phyloP scores from a whole-genome alignment of 805 yeast species.

The Cyberlindnera suaveolens region DNA sequence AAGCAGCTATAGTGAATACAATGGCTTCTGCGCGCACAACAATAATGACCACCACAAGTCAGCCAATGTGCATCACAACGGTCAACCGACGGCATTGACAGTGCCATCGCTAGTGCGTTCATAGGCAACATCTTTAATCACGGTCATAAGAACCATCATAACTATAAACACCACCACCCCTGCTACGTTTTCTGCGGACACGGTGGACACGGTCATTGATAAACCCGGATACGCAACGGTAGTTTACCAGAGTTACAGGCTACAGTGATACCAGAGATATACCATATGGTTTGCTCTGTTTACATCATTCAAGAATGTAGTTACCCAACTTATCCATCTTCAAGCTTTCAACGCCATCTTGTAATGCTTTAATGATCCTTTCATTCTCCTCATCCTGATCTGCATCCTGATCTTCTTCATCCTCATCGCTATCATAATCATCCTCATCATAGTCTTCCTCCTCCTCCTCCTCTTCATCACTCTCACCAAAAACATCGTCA shows the following conservation, averaged over 20 bases:
- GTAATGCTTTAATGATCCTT: slow-evolving; percentile 64
- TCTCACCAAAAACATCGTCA: slow-evolving; percentile 24
- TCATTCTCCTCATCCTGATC: slow-evolving; percentile 43
- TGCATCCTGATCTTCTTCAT: slow-evolving; percentile 39
- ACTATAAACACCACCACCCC: neutral
- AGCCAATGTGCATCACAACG: too few relatives aligned
- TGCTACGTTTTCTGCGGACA: too few relatives aligned
- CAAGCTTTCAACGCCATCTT: slow-evolving; percentile 54
- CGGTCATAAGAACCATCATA: neutral
- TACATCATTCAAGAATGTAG: slow-evolving; percentile 49
- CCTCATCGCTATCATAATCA: slow-evolving; percentile 24
- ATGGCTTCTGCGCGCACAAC: too few relatives aligned
- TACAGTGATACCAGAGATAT: too few relatives aligned
- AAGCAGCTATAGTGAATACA: too few relatives aligned
- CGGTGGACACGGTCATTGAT: too few relatives aligned
- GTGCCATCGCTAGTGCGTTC: neutral
- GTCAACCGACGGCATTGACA: too few relatives aligned
- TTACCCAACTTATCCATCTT: slow-evolving; percentile 82
- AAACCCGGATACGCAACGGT: too few relatives aligned
- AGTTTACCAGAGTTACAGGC: too few relatives aligned
- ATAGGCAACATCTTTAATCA: neutral
- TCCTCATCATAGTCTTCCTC: slow-evolving; percentile 43
- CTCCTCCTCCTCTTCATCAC: slow-evolving; percentile 24
- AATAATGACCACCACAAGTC: too few relatives aligned
- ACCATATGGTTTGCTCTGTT: neutral